Conservation (phyloP, 352 stramenopile species). For the Phytophthora chlamydospora region DNA sequence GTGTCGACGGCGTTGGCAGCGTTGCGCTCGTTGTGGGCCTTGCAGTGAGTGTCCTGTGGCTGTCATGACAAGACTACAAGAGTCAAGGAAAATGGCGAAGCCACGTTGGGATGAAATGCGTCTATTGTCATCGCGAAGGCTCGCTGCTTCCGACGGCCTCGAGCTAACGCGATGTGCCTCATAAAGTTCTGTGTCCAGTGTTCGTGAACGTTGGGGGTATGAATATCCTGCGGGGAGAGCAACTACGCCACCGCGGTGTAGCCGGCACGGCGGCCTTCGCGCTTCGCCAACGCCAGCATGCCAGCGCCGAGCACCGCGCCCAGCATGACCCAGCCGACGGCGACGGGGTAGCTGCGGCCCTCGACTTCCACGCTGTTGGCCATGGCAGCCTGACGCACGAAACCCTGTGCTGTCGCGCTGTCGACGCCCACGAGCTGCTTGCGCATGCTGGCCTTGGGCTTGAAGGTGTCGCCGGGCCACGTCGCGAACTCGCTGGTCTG, state of each 20-base stretch:
- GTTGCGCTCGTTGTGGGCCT: background rate
- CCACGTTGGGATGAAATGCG: background rate
- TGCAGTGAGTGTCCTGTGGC: background rate
- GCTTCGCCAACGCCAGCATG: slow-evolving; percentile 43
- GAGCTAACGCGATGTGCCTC: slow-evolving; percentile 9
- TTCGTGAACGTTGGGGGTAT: slow-evolving; percentile 2
- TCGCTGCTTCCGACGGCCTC: slow-evolving; percentile 2
- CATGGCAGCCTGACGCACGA: slow-evolving; percentile 28
- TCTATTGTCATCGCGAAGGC: slow-evolving; percentile 14
- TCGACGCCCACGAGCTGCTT: slow-evolving; percentile 49
- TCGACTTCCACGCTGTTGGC: slow-evolving; percentile 2
- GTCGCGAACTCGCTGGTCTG: slow-evolving; percentile 58
- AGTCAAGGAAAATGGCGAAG: background rate
- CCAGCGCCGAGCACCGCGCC: slow-evolving; percentile 43
- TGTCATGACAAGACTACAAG: slow-evolving; percentile 7
- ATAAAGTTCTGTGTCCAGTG: background rate
- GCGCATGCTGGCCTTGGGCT: slow-evolving; percentile 50
- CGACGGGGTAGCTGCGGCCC: slow-evolving; percentile 14
- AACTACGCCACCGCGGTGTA: slow-evolving; percentile 44
- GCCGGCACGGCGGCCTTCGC: slow-evolving; percentile 36
- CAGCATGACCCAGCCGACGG: slow-evolving; percentile 42
- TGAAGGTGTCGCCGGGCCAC: slow-evolving; percentile 75
- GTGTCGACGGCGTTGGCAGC: background rate
- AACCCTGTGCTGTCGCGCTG: slow-evolving; percentile 31
- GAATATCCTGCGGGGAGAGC: background rate